phyloP scores from a whole-genome alignment of 352 stramenopile genomes.

The Globisporangium orthogonon region DNA sequence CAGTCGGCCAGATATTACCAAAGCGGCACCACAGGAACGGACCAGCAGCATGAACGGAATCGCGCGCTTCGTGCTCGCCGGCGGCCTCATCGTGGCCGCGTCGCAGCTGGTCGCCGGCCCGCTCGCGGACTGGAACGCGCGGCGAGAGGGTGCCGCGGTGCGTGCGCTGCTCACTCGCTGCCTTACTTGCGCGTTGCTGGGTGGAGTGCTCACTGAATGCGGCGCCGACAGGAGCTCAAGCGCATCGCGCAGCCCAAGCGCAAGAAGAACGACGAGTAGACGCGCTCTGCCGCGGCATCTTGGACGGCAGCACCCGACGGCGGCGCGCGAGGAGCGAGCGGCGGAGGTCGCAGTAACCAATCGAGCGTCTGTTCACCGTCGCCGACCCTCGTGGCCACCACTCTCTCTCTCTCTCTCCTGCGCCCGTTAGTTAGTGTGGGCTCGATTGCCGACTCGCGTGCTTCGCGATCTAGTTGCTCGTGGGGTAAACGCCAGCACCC shows the following conservation, averaged over 20 bases:
- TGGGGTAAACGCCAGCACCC: too few species aligned
- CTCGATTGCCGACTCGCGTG: too few species aligned
- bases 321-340: too few species aligned
- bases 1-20: background rate
- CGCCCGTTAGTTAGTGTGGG: too few species aligned
- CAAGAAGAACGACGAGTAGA: constrained; percentile 48
- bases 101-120: constrained; percentile 61
- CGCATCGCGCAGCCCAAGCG: constrained; percentile 45
- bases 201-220: background rate
- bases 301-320: too few species aligned
- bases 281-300: background rate
- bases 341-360: too few species aligned
- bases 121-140: constrained; percentile 69
- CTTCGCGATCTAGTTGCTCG: too few species aligned
- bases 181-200: constrained; percentile 2
- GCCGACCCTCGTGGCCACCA: too few species aligned
- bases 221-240: constrained; percentile 48
- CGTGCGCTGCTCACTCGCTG: constrained; percentile 4
- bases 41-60: constrained; percentile 55
- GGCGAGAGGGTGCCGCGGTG: constrained; percentile 60
- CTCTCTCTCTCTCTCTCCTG: background rate
- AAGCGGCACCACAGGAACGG: background rate
- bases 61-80: constrained; percentile 63
- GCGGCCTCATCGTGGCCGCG: constrained; percentile 60
- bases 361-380: too few species aligned